phyloP scores from a whole-genome alignment of 2,329 filamentous ascomycete species.

The Basipetospora chlamydospora region DNA sequence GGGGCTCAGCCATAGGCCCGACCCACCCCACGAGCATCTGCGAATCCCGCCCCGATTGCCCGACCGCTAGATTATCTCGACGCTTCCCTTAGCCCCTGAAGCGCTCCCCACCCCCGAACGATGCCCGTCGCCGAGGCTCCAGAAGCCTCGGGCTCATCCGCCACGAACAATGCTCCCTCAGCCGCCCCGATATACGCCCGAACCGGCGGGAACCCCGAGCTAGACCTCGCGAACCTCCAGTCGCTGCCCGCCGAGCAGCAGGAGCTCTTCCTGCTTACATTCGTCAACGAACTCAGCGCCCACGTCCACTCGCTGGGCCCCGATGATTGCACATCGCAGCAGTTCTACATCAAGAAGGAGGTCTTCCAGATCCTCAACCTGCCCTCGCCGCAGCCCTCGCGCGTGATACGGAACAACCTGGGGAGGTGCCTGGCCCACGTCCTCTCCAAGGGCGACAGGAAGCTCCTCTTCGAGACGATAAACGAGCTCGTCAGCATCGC shows the following conservation, averaged over 20 bases:
- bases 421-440: slow-evolving; percentile 73
- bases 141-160: slow-evolving; percentile 18
- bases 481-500: slow-evolving; percentile 70
- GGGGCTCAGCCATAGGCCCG: no score
- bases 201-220: slow-evolving; percentile 53
- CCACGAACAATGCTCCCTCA: slow-evolving; percentile 17
- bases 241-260: slow-evolving; percentile 86
- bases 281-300: slow-evolving; percentile 66
- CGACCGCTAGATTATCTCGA: no score
- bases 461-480: slow-evolving; percentile 85
- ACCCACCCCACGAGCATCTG: no score
- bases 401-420: slow-evolving; percentile 80
- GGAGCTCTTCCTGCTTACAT: slow-evolving; percentile 83
- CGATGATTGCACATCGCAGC: slow-evolving; percentile 75
- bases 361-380: slow-evolving; percentile 86
- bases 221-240: slow-evolving; percentile 82
- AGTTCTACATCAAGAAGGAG: slow-evolving; percentile 86
- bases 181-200: no score
- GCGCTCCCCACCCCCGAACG: no score
- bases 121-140: not conserved
- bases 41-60: no score
- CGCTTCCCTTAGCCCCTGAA: no score
- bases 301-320: slow-evolving; percentile 62
- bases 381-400: slow-evolving; percentile 63
- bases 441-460: slow-evolving; percentile 74